phyloP scores from a whole-genome alignment of 192 early-diverging fungal genomes.

The Chytriomyces sp. region DNA sequence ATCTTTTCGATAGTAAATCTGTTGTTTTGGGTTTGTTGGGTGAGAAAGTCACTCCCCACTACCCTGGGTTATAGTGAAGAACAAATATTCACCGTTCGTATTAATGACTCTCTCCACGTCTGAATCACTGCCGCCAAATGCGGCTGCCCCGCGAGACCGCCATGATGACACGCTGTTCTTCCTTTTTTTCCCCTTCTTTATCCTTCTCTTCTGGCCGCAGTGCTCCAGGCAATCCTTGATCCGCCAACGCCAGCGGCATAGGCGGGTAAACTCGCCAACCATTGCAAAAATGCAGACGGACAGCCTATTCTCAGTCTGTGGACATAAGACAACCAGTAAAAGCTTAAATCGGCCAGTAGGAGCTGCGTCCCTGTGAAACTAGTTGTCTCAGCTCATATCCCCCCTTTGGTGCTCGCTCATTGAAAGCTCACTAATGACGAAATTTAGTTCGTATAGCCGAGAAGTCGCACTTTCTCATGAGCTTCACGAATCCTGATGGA shows the following conservation, averaged over 20 bases:
- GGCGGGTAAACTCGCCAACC: background rate
- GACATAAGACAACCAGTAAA: slow-evolving; percentile 4
- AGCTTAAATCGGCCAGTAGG: slow-evolving; percentile 42
- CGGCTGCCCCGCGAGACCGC: background rate
- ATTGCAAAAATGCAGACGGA: background rate
- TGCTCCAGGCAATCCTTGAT: too few species aligned
- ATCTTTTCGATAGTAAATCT: slow-evolving; percentile 5
- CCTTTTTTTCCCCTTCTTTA: background rate
- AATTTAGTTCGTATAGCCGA: background rate
- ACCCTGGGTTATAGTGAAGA: background rate
- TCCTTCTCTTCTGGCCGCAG: background rate
- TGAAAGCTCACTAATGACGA: background rate
- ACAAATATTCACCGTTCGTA: background rate
- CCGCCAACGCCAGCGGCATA: too few species aligned
- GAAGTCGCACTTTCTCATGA: background rate
- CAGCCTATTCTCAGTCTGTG: background rate
- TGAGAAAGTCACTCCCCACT: background rate
- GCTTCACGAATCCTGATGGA: background rate
- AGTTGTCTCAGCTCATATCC: background rate
- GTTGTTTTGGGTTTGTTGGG: background rate
- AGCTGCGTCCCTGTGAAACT: slow-evolving; percentile 33
- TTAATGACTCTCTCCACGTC: background rate
- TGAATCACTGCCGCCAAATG: background rate
- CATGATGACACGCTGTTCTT: background rate
- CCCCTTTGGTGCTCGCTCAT: background rate